Percentiles rank a stretch among this genome's conserved stretches.
Conservation (phyloP, 192 early-diverging fungal genomes). For the Rhizophagus clarus region DNA sequence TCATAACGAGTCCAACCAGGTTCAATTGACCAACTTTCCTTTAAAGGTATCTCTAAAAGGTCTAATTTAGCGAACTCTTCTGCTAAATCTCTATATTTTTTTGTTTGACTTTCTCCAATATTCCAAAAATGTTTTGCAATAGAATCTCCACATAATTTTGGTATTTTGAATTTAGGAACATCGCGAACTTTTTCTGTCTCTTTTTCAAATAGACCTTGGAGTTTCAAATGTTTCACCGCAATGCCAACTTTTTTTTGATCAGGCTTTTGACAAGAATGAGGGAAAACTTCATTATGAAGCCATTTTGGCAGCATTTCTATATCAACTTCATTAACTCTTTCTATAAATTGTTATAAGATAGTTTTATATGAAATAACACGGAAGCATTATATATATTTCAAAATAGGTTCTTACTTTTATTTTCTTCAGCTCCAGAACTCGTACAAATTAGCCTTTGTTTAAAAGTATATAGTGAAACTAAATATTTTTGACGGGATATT, state of each 20-base stretch:
- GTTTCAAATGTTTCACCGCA: slow-evolving; percentile 50
- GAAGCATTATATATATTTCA: neutral
- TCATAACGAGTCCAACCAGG: slow-evolving; percentile 87
- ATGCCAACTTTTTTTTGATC: slow-evolving; percentile 25
- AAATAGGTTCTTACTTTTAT: neutral
- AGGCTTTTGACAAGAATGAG: neutral
- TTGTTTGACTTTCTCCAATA: slow-evolving; percentile 67
- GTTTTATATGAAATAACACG: neutral
- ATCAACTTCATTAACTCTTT: neutral
- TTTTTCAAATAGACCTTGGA: slow-evolving; percentile 60
- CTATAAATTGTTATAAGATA: neutral
- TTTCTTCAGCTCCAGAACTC: no score
- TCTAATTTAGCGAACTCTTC: slow-evolving; percentile 42
- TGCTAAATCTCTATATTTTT: slow-evolving; percentile 60
- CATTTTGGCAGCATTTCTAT: slow-evolving; percentile 30
- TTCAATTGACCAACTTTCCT: slow-evolving; percentile 54
- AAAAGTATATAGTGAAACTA: neutral
- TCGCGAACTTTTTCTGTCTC: slow-evolving; percentile 39
- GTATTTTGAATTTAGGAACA: slow-evolving; percentile 28
- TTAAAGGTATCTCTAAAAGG: slow-evolving; percentile 44
- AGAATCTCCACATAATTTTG: slow-evolving; percentile 35
- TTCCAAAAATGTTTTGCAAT: slow-evolving; percentile 81
- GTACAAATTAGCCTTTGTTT: neutral
- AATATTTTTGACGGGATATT: neutral
- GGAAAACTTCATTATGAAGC: slow-evolving; percentile 23